Percentiles rank a stretch among this genome's conserved stretches.
phyloP scores from a whole-genome alignment of 2,329 filamentous ascomycete genomes.

The Aspergillus persii region DNA sequence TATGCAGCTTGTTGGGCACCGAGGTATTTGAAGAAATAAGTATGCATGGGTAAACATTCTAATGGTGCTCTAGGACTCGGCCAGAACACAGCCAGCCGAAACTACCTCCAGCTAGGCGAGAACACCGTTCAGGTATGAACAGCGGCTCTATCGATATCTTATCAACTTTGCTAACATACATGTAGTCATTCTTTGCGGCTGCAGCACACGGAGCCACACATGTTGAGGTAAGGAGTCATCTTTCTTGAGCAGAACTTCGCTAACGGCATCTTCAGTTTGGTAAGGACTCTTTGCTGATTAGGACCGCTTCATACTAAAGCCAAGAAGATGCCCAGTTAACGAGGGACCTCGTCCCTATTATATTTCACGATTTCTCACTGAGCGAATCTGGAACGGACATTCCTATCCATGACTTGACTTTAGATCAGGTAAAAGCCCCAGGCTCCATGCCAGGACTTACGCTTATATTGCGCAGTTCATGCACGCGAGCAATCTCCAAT shows the following conservation, averaged over 20 bases:
- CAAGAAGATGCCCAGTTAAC: conserved; percentile 43
- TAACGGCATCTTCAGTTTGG: conserved; percentile 6
- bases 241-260: not conserved
- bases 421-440: conserved; percentile 34
- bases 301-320: not conserved
- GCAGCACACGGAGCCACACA: conserved; percentile 34
- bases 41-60: too few species aligned
- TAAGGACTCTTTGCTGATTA: not conserved
- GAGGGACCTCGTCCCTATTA: conserved; percentile 38
- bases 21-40: conserved; percentile 21
- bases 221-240: conserved; percentile 30
- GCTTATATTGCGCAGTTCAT: conserved; percentile 25
- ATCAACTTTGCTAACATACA: not conserved
- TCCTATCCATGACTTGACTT: conserved; percentile 39
- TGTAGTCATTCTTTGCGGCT: conserved; percentile 35
- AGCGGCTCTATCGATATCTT: not conserved
- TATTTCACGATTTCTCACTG: conserved; percentile 45
- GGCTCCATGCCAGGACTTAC: not conserved
- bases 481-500: conserved; percentile 27
- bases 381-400: conserved; percentile 45
- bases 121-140: conserved; percentile 34
- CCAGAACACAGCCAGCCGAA: conserved; percentile 27
- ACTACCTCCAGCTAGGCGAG: conserved; percentile 38
- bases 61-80: conserved; percentile 17
- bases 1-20: conserved; percentile 31